Conservation (phyloP, 2,329 filamentous ascomycete species). For the Chaetothyriales sp. region DNA sequence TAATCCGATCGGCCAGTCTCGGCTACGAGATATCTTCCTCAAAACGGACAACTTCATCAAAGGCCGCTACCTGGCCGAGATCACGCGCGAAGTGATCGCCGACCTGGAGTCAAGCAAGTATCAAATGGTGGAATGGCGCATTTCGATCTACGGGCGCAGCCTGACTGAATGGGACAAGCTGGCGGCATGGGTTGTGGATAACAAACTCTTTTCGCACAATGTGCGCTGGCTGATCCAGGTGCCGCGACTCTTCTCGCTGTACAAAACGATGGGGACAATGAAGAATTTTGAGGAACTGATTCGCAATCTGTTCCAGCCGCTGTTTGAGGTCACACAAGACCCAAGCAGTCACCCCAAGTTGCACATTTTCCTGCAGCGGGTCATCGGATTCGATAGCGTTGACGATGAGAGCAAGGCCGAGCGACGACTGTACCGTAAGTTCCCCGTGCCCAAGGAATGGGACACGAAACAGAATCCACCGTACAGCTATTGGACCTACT, state of each 20-base stretch:
- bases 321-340: conserved; percentile 88
- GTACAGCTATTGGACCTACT: conserved; percentile 99
- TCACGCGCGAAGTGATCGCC: conserved; percentile 93
- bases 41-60: conserved; percentile 98
- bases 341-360: conserved; percentile 80
- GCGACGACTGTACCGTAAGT: conserved; percentile 86
- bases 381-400: conserved; percentile 94
- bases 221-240: conserved; percentile 95
- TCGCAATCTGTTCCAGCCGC: conserved; percentile 77
- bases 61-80: conserved; percentile 88
- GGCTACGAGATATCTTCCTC: conserved; percentile 90
- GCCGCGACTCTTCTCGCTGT: conserved; percentile 87
- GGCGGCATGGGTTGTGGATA: conserved; percentile 92
- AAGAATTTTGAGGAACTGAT: conserved; percentile 81
- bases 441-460: conserved; percentile 81
- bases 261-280: conserved; percentile 80
- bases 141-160: conserved; percentile 87
- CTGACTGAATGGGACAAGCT: conserved; percentile 96
- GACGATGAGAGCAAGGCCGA: conserved; percentile 97
- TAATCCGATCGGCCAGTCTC: conserved; percentile 90
- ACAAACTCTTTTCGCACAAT: conserved; percentile 95
- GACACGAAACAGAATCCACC: conserved; percentile 87
- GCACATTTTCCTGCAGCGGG: conserved; percentile 84
- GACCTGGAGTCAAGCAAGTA: conserved; percentile 98
- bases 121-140: conserved; percentile 98